Evolutionary conservation across 1,139 yeast genomes (phyloP).

Genomic region (Saccharomyces hybrid): DNA sequence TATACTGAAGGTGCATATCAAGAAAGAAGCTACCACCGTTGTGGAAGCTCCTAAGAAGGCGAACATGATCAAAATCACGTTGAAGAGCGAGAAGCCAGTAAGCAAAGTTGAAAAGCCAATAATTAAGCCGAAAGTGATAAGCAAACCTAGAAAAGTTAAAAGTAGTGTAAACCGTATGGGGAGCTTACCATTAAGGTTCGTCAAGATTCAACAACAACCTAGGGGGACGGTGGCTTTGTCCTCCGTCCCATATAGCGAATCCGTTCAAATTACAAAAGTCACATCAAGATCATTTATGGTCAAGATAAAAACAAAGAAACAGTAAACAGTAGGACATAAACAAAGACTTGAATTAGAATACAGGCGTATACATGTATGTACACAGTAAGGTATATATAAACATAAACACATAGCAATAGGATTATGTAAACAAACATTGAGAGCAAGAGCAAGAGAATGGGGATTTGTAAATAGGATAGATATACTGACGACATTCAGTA

Average conservation of each 20-base stretch:
- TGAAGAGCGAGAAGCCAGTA: slow-evolving; percentile 2
- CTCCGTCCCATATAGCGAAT: slow-evolving; percentile 25
- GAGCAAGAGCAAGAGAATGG: not conserved
- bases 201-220: slow-evolving; percentile 19
- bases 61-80: slow-evolving; percentile 5
- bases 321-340: not conserved
- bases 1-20: slow-evolving; percentile 30
- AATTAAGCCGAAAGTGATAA: slow-evolving; percentile 3
- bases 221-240: slow-evolving; percentile 24
- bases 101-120: not conserved
- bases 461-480: not conserved
- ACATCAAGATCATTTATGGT: slow-evolving; percentile 26
- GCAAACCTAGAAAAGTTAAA: slow-evolving; percentile 12
- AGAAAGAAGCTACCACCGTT: not conserved
- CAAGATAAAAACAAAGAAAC: slow-evolving; percentile 14
- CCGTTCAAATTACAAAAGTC: slow-evolving; percentile 23
- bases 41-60: slow-evolving; percentile 15
- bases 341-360: not conserved
- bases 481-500: slow-evolving; percentile 1
- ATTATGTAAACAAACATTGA: not conserved
- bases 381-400: not conserved
- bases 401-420: slow-evolving; percentile 6
- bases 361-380: not conserved
- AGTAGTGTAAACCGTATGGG: slow-evolving; percentile 24
- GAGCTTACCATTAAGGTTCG: slow-evolving; percentile 27